Evolutionary conservation across 2,329 filamentous ascomycete species (phyloP), one percentile per base, ranked within the genome.

Genomic region (Fusarium sp.): DNA sequence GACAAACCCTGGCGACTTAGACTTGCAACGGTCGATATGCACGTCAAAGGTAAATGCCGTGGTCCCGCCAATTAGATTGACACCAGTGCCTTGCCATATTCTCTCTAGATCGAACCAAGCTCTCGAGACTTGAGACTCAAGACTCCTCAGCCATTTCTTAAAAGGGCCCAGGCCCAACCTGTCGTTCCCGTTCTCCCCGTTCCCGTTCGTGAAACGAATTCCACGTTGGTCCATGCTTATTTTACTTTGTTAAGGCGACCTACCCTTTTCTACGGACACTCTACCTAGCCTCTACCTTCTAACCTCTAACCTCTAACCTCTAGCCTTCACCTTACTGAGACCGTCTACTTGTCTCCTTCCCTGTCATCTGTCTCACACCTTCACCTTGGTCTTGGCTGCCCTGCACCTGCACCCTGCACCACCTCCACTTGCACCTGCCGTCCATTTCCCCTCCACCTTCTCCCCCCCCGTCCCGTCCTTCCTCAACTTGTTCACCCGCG

Each of bases 131-230:
- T 8, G 9, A 28, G 50, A 59, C 33, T 40, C 22, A 22, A 22
- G 22, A 22, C 22, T 22, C 22, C 52, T 48, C 57, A 55, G 37
- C 54, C 49, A 48, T 62, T 60, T 59, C 65, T 68, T 68, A 68
- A 68, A 68, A 68, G 43, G 60, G 56, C 65, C 65, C 55, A 65
- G 60, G 60, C 55, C 65, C 60, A 68, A 53, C 65, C 60, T 57
- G 17, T 8, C 47, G 24, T 24, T 24, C 24, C 24, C 24, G 24
- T 24, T 24, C 24, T 24, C 24, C 24, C 24, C 24, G 24, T 24
- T 44, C 57, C 65, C 65, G 54, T 68, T 65, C 41, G 50, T 65
- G 60, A 61, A 65, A 68, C 65, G 26, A 28, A 60, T 47, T 53
- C 60, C 50, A 61, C 65, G 59, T 61, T 32, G 30, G 30, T 15